Conservation (phyloP, 2,329 filamentous ascomycete genomes). For the Phyllachora maydis region DNA sequence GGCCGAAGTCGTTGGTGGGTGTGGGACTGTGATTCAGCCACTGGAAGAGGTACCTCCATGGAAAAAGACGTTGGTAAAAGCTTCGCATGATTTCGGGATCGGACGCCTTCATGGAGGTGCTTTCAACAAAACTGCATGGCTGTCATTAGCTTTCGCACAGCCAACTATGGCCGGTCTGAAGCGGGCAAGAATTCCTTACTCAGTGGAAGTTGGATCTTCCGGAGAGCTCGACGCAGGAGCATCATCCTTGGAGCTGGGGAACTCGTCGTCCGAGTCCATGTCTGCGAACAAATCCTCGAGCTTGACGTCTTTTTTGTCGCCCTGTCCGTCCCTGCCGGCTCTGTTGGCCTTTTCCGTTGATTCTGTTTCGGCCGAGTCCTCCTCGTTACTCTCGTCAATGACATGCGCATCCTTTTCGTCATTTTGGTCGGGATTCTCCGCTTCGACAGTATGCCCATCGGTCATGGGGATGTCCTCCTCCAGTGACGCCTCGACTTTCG, state of each 20-base stretch:
- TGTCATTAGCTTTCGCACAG: slow-evolving; percentile 5
- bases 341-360: no score
- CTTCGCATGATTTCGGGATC: slow-evolving; percentile 71
- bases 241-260: slow-evolving; percentile 25
- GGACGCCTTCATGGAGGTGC: slow-evolving; percentile 25
- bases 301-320: slow-evolving; percentile 21
- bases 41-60: slow-evolving; percentile 85
- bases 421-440: background rate
- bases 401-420: background rate
- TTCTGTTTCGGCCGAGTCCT: no score
- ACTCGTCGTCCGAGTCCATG: slow-evolving; percentile 39
- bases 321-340: no score
- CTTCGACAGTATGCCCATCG: no score
- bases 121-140: slow-evolving; percentile 11
- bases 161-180: background rate
- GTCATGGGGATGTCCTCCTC: slow-evolving; percentile 1
- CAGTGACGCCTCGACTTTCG: slow-evolving; percentile 9
- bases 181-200: slow-evolving; percentile 3
- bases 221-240: slow-evolving; percentile 17
- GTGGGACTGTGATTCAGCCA: slow-evolving; percentile 91
- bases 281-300: slow-evolving; percentile 39
- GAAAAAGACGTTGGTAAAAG: slow-evolving; percentile 91
- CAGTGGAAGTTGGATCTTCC: slow-evolving; percentile 17
- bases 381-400: no score
- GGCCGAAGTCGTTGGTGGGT: slow-evolving; percentile 70